Base-by-base conservation (phyloP, 202 grass and related monocot genomes). In the Schoenoplectus tabernaemontani region DNA sequence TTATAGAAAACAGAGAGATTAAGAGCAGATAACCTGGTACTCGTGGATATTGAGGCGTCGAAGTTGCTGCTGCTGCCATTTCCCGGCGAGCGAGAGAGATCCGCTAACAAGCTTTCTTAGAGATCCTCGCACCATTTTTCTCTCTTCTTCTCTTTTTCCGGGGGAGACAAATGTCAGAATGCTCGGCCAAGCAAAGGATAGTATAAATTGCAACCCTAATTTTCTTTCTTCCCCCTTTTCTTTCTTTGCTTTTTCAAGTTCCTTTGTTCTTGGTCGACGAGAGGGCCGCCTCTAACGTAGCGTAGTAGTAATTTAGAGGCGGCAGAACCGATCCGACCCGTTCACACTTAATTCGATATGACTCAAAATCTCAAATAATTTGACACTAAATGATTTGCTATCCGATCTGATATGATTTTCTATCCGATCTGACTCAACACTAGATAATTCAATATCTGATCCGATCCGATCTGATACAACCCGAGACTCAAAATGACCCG, bases 1-100 rank as follows among this genome's bases (percentile, higher is more conserved):
- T 56, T 19, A 54, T 3, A 54, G 38, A 28, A 41, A 83, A 80
- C 57, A 24, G 74, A 26, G 13, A 79, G 81, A 78, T 85, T 36
- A 2, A 41, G 9, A 5, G 8, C 1, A 59, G 53, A 67, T 28
- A 58, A 99, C 96, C 91, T 99, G 96, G 82, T 99, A 99, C 85
- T 99, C 96, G 83, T 99, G 96, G 88, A 99, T 93, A 83, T 99
- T 99, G 88, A 99, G 96, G 83, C 92, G 96, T 86, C 96, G 96
- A 64, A 99, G 81, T 81, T 99, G 96, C 87, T 96, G 96, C 20
- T 93, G 88, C 69, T 96, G 96, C 96, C 96, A 99, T 86, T 77
- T 93, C 24, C 92, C 92, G 79, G 92, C 92, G 70, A 99, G 24
- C 50, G 89, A 85, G 85, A 96, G 81, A 88, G 90, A 85, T 43